Conservation (phyloP, 2,329 filamentous ascomycete species). For the Nigrograna mackinnonii region DNA sequence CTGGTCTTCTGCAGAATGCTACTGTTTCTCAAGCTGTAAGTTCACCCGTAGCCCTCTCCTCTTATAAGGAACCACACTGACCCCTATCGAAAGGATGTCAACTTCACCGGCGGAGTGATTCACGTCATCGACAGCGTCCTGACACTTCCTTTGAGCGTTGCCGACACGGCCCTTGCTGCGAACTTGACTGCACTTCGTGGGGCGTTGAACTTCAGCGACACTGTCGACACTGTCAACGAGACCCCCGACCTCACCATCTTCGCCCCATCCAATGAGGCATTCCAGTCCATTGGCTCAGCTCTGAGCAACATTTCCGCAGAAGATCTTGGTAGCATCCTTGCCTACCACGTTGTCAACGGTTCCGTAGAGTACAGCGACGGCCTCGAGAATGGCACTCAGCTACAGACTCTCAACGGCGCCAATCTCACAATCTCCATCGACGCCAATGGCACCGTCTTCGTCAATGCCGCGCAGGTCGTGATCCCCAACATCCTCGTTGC, state of each 20-base stretch:
- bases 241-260: constrained; percentile 64
- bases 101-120: constrained; percentile 50
- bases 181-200: constrained; percentile 46
- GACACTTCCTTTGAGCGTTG: constrained; percentile 38
- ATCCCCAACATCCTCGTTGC: constrained; percentile 46
- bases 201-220: constrained; percentile 43
- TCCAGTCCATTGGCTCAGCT: constrained; percentile 59
- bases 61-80: background rate
- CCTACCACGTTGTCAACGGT: constrained; percentile 66
- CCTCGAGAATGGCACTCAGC: constrained; percentile 45
- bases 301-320: constrained; percentile 51
- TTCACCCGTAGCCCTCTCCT: constrained; percentile 4
- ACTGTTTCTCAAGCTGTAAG: constrained; percentile 55
- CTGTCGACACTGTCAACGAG: constrained; percentile 46
- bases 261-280: constrained; percentile 64
- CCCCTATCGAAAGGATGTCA: constrained; percentile 37
- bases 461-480: constrained; percentile 49
- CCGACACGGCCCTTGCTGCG: constrained; percentile 34
- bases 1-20: constrained; percentile 55
- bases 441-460: constrained; percentile 39
- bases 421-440: constrained; percentile 45
- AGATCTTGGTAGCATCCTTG: constrained; percentile 57
- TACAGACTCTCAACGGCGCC: constrained; percentile 41
- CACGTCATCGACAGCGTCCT: constrained; percentile 52
- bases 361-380: constrained; percentile 57